Percentiles rank a stretch among this genome's conserved stretches.
phyloP scores from a whole-genome alignment of 139 green algal genomes.

The Chlamydomonas sp. region DNA sequence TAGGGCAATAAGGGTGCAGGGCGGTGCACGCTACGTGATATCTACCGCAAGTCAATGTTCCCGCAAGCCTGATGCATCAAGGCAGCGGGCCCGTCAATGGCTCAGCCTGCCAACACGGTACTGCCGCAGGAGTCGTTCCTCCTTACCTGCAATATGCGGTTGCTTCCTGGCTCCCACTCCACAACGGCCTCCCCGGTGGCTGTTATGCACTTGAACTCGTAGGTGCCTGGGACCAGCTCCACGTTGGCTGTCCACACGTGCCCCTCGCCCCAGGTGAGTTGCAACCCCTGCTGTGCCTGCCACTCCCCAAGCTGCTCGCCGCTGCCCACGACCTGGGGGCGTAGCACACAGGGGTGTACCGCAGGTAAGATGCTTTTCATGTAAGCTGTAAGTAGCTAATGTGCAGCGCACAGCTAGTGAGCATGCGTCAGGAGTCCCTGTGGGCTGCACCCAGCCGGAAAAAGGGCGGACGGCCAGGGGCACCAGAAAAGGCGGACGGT shows the following conservation, averaged over 20 bases:
- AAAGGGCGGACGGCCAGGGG: too few relatives aligned
- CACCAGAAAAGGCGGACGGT: too few relatives aligned
- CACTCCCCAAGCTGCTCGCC: constrained; percentile 30
- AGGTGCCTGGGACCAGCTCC: constrained; percentile 38
- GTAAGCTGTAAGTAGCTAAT: too few relatives aligned
- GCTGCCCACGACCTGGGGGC: constrained; percentile 34
- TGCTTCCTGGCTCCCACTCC: constrained; percentile 9
- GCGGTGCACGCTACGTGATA: too few relatives aligned
- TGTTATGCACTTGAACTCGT: constrained; percentile 48
- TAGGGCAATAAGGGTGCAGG: background rate
- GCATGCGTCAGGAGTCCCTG: too few relatives aligned
- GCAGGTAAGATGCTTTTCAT: too few relatives aligned
- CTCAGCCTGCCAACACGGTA: background rate
- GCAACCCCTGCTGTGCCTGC: constrained; percentile 4
- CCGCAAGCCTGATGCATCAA: background rate
- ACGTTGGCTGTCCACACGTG: constrained; percentile 48
- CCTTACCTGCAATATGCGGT: constrained; percentile 24
- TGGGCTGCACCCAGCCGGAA: too few relatives aligned
- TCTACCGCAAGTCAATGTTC: background rate
- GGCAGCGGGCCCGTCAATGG: too few relatives aligned
- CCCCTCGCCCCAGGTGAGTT: constrained; percentile 43
- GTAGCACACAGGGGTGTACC: too few relatives aligned
- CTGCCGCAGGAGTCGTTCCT: background rate
- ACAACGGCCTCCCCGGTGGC: background rate
- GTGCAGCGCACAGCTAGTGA: too few relatives aligned